These are phyloP conservation scores for Trichoderma arundinaceum DNA, from an alignment of 2,329 filamentous ascomycete species.

Conservation along the genomic window DNA sequence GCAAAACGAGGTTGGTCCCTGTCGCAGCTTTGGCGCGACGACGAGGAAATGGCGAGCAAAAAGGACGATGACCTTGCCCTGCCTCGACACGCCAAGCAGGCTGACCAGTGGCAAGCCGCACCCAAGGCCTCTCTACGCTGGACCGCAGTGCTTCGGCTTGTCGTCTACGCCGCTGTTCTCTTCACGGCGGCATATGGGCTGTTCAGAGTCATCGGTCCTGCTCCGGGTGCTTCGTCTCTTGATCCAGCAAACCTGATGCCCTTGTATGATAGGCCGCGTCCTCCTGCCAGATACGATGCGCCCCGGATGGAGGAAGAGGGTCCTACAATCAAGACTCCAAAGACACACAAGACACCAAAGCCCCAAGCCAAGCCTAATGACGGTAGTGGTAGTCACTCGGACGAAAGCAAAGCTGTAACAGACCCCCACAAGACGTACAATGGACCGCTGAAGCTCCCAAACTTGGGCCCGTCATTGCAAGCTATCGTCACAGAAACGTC, in stretches of 20 bases:
- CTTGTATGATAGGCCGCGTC: not conserved
- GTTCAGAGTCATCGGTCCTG: conserved; percentile 40
- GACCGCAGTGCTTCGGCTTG: conserved; percentile 60
- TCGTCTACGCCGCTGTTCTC: conserved; percentile 53
- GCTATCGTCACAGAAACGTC: conserved; percentile 57
- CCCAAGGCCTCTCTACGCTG: conserved; percentile 52
- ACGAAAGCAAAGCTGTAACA: not conserved
- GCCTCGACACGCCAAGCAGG: conserved; percentile 35
- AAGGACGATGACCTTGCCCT: conserved; percentile 62
- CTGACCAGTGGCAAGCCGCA: conserved; percentile 49
- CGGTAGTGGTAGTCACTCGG: not conserved
- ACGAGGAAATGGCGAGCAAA: conserved; percentile 65
- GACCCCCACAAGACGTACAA: conserved; percentile 55
- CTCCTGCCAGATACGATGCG: conserved; percentile 25
- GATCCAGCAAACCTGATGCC: conserved; percentile 11
- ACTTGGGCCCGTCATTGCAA: conserved; percentile 68
- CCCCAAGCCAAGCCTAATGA: not conserved
- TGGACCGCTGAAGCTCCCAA: conserved; percentile 71
- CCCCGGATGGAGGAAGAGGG: conserved; percentile 21
- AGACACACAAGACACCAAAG: not conserved
- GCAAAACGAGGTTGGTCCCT: conserved; percentile 41
- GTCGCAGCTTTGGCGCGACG: conserved; percentile 53
- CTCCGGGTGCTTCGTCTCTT: conserved; percentile 48
- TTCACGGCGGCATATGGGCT: conserved; percentile 60
- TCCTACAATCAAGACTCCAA: not conserved